Percentiles rank a stretch among this genome's conserved stretches.
phyloP scores from a whole-genome alignment of 2,329 filamentous ascomycete species.

The Aspergillus costaricaensis region DNA sequence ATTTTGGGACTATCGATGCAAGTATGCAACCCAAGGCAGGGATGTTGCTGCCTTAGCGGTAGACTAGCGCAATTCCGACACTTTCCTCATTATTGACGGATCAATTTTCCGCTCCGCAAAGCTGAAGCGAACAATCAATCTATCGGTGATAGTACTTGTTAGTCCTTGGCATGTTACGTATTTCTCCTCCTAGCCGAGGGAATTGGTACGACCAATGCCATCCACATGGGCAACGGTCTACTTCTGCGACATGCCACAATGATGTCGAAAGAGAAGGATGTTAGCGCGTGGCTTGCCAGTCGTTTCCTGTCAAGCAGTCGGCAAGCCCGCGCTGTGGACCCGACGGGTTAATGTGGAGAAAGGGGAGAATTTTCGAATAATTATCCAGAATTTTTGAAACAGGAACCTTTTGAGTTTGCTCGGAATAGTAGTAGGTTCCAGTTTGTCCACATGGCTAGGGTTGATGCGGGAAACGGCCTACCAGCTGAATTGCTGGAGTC shows the following conservation, averaged over 20 bases:
- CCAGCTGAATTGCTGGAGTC: neutral
- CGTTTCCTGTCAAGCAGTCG: slow-evolving; percentile 12
- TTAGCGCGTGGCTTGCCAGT: neutral
- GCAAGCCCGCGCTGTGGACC: neutral
- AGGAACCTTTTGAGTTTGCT: neutral
- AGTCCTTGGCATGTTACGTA: neutral
- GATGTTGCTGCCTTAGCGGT: neutral
- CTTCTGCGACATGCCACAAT: neutral
- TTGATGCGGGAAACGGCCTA: neutral
- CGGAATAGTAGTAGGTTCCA: neutral
- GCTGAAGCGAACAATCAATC: neutral
- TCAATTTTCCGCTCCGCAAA: neutral
- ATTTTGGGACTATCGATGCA: neutral
- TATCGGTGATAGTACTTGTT: neutral
- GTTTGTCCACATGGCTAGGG: neutral
- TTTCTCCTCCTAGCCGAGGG: neutral
- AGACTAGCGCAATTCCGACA: neutral
- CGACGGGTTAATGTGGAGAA: neutral
- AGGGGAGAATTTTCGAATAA: neutral
- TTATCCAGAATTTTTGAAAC: neutral
- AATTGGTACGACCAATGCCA: neutral
- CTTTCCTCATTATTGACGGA: neutral
- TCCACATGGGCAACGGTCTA: neutral
- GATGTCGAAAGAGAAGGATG: neutral
- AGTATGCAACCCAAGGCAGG: neutral